phyloP scores from a whole-genome alignment of 2,329 filamentous ascomycete species.

The Colletotrichum sp. region DNA sequence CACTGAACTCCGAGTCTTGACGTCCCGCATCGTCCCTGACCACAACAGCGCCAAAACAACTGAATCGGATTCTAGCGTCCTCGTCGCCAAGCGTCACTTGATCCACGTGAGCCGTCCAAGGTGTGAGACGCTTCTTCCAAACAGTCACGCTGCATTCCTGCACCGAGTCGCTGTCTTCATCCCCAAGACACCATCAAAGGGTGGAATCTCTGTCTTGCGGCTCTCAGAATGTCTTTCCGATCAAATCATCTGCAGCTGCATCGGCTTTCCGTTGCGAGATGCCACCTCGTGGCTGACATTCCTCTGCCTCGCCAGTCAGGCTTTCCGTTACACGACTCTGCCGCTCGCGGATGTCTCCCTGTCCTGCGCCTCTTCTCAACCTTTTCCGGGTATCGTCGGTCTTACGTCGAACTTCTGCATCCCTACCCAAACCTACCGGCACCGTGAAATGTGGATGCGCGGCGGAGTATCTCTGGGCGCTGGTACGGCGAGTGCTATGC shows the following conservation, averaged over 20 bases:
- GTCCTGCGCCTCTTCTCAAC: neutral
- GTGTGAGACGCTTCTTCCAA: no score
- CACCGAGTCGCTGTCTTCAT: neutral
- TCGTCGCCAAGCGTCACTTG: neutral
- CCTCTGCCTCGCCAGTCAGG: neutral
- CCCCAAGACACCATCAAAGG: neutral
- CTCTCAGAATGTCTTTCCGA: neutral
- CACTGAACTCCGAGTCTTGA: neutral
- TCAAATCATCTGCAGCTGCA: neutral
- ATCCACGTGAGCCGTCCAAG: no score
- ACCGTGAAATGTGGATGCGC: neutral
- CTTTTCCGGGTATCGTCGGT: neutral
- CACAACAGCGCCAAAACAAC: no score
- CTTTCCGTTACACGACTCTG: neutral
- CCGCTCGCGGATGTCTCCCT: neutral
- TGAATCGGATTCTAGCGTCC: neutral
- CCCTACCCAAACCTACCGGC: neutral
- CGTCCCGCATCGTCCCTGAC: no score
- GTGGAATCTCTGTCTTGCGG: neutral
- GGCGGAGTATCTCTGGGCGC: neutral
- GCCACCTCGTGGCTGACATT: neutral
- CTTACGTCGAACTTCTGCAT: neutral
- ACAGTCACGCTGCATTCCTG: neutral
- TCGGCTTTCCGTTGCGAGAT: neutral
- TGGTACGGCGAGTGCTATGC: neutral